These are phyloP conservation scores for Adenanthera pavonina DNA, from an alignment of 306 rosid species.

Conservation along the genomic window DNA sequence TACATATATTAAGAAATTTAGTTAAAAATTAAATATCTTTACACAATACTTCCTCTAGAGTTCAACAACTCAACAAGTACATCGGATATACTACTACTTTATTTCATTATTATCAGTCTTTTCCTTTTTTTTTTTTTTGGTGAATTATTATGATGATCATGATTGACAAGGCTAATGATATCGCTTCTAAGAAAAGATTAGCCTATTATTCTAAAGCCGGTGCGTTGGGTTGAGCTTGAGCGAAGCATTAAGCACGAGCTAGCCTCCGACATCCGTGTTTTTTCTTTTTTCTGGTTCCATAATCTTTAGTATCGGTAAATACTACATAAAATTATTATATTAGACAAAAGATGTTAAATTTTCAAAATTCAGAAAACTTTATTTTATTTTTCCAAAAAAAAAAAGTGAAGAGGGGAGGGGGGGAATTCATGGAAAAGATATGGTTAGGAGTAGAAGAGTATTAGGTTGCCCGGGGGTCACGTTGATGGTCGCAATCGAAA, in stretches of 20 bases:
- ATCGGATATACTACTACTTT: no score
- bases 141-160: neutral
- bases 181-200: slow-evolving; percentile 19
- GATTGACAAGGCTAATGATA: neutral
- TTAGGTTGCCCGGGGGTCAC: no score
- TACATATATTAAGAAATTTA: no score
- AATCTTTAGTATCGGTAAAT: neutral
- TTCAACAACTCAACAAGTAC: no score
- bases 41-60: no score
- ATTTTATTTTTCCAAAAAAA: neutral
- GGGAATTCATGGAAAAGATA: neutral
- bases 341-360: neutral
- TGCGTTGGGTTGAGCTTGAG: neutral
- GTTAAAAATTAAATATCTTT: no score
- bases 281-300: neutral
- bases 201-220: neutral
- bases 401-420: neutral
- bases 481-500: neutral
- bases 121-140: neutral
- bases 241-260: neutral
- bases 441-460: neutral
- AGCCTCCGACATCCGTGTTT: neutral
- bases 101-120: neutral
- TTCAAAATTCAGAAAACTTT: neutral
- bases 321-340: neutral